phyloP scores from a whole-genome alignment of 2,329 filamentous ascomycete species.

The Sphaceloma murrayae region DNA sequence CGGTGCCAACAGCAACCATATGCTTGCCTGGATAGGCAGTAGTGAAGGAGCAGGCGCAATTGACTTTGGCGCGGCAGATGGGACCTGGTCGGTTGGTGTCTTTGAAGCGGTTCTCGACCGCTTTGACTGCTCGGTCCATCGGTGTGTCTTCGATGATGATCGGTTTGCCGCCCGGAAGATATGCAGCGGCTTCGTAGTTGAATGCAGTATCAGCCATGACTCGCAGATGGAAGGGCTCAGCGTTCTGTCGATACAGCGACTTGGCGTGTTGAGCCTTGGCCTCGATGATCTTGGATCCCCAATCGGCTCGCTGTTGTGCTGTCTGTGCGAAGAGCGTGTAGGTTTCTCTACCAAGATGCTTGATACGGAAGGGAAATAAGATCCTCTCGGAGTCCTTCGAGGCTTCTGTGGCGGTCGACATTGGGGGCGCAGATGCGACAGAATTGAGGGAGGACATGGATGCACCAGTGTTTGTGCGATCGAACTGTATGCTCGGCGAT shows the following conservation, averaged over 20 bases:
- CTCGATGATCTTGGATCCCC: slow-evolving; percentile 88
- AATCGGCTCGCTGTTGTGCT: slow-evolving; percentile 66
- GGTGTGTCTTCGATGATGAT: slow-evolving; percentile 85
- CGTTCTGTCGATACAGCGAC: slow-evolving; percentile 80
- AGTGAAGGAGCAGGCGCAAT: slow-evolving; percentile 86
- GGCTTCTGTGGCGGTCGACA: slow-evolving; percentile 41
- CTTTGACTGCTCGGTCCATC: slow-evolving; percentile 78
- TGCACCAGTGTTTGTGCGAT: slow-evolving; percentile 58
- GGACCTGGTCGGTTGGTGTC: slow-evolving; percentile 59
- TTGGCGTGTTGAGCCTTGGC: slow-evolving; percentile 91
- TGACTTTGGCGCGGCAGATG: slow-evolving; percentile 76
- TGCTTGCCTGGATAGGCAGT: slow-evolving; percentile 63
- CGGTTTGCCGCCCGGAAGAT: slow-evolving; percentile 43
- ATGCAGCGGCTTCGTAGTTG: slow-evolving; percentile 58
- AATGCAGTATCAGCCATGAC: slow-evolving; percentile 92
- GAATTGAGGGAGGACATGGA: slow-evolving; percentile 43
- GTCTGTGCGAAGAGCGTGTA: slow-evolving; percentile 83
- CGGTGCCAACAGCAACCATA: slow-evolving; percentile 89
- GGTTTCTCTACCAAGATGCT: slow-evolving; percentile 86
- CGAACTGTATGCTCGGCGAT: slow-evolving; percentile 42
- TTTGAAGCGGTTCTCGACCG: slow-evolving; percentile 68
- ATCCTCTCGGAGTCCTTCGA: slow-evolving; percentile 66
- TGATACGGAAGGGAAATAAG: slow-evolving; percentile 88
- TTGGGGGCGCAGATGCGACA: slow-evolving; percentile 43
- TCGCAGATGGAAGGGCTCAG: slow-evolving; percentile 84